Percentiles rank a stretch among this genome's conserved stretches.
Conservation (phyloP, 2,329 filamentous ascomycete genomes). For the Byssothecium circinans region DNA sequence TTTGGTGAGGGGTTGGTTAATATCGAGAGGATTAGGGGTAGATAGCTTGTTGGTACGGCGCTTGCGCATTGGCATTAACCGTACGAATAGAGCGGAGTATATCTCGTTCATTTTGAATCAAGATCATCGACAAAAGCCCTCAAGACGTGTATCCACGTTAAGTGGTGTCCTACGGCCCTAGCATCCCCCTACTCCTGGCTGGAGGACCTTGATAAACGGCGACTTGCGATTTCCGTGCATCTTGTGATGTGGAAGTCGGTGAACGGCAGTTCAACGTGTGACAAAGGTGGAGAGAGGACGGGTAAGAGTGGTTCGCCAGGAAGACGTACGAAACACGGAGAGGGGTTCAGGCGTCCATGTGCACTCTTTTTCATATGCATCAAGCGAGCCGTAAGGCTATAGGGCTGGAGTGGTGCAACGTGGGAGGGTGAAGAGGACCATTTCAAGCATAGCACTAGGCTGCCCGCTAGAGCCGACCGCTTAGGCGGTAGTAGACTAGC, state of each 20-base stretch:
- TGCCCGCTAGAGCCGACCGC: neutral
- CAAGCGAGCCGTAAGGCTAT: conserved; percentile 6
- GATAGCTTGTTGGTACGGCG: conserved; percentile 11
- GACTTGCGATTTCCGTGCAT: no score
- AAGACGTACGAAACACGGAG: neutral
- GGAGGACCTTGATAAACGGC: no score
- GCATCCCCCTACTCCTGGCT: no score
- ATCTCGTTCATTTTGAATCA: conserved; percentile 1
- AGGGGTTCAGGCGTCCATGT: neutral
- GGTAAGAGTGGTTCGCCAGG: neutral
- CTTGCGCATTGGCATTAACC: conserved; percentile 15
- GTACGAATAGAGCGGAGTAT: conserved; percentile 3
- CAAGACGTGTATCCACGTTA: neutral
- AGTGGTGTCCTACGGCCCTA: no score
- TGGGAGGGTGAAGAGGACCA: neutral
- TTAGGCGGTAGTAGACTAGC: conserved; percentile 1
- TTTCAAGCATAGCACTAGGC: neutral
- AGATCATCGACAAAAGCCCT: neutral
- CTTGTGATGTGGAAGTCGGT: no score
- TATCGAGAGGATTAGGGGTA: conserved; percentile 11
- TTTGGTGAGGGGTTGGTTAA: conserved; percentile 5
- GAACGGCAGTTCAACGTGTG: no score
- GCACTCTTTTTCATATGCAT: conserved; percentile 2
- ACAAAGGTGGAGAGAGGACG: no score
- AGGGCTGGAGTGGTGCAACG: conserved; percentile 7